Evolutionary conservation across 805 yeast species (phyloP).

Genomic region (Zygosaccharomyces bailii): DNA sequence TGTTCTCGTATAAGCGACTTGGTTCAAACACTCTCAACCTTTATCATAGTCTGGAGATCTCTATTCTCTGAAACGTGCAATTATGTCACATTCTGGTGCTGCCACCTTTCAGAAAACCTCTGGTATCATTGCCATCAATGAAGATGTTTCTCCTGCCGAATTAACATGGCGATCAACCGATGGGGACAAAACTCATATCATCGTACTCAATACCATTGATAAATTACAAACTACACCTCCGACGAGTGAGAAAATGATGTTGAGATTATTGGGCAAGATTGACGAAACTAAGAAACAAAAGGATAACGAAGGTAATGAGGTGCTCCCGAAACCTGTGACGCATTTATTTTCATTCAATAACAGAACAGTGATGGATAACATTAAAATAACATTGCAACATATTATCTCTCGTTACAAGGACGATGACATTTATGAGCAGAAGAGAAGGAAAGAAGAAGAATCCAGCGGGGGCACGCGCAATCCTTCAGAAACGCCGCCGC

Average conservation of each 20-base stretch:
- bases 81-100: constrained; percentile 48
- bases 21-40: no score
- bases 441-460: constrained; percentile 27
- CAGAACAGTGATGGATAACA: constrained; percentile 70
- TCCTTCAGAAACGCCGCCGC: constrained; percentile 24
- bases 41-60: background rate
- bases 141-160: constrained; percentile 54
- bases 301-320: constrained; percentile 32
- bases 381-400: constrained; percentile 63
- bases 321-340: constrained; percentile 25
- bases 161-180: constrained; percentile 53
- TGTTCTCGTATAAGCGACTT: no score
- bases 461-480: constrained; percentile 13
- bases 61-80: background rate
- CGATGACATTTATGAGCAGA: constrained; percentile 42
- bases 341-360: constrained; percentile 62
- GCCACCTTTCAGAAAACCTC: constrained; percentile 52
- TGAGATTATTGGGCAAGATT: constrained; percentile 51
- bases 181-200: constrained; percentile 45
- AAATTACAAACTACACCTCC: constrained; percentile 69
- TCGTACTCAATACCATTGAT: constrained; percentile 43
- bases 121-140: constrained; percentile 54
- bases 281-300: constrained; percentile 33
- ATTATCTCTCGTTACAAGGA: constrained; percentile 65
- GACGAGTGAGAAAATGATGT: constrained; percentile 60